phyloP scores from a whole-genome alignment of 2,329 filamentous ascomycete genomes.

The Teratosphaeria gauchensis region DNA sequence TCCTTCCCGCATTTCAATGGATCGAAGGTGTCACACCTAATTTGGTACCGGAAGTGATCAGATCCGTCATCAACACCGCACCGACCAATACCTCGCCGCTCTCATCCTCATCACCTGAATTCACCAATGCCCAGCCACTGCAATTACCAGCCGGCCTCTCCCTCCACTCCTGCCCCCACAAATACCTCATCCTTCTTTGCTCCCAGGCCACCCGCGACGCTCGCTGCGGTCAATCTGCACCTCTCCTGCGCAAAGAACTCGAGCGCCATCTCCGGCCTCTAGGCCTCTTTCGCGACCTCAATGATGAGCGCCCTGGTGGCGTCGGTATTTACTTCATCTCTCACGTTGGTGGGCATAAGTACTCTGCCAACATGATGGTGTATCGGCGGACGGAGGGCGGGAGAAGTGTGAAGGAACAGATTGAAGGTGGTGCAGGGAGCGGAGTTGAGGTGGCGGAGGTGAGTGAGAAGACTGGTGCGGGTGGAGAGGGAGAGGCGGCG shows the following conservation, averaged over 20 bases:
- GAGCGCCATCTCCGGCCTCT: slow-evolving; percentile 79
- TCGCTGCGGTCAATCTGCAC: slow-evolving; percentile 87
- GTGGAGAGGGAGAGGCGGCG: slow-evolving; percentile 46
- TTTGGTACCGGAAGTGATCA: slow-evolving; percentile 62
- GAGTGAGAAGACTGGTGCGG: slow-evolving; percentile 24
- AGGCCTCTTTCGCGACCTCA: slow-evolving; percentile 74
- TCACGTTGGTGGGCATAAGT: slow-evolving; percentile 95
- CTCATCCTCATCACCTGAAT: background rate
- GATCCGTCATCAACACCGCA: slow-evolving; percentile 56
- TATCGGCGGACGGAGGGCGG: slow-evolving; percentile 53
- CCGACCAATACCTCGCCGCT: slow-evolving; percentile 67
- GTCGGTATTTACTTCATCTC: slow-evolving; percentile 95
- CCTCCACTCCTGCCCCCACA: slow-evolving; percentile 65
- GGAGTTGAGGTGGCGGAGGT: slow-evolving; percentile 25
- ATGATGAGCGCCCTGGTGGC: slow-evolving; percentile 81
- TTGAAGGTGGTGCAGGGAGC: slow-evolving; percentile 5
- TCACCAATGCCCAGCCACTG: slow-evolving; percentile 18
- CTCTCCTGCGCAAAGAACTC: slow-evolving; percentile 77
- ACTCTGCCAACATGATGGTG: slow-evolving; percentile 86
- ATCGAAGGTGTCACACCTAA: slow-evolving; percentile 75
- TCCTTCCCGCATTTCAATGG: slow-evolving; percentile 75
- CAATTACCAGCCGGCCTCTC: slow-evolving; percentile 32
- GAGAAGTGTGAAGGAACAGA: slow-evolving; percentile 17
- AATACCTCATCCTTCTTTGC: slow-evolving; percentile 82
- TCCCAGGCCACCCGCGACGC: slow-evolving; percentile 91